Conservation (phyloP, 1,284 basidiomycete genomes). For the Trametes sp. region DNA sequence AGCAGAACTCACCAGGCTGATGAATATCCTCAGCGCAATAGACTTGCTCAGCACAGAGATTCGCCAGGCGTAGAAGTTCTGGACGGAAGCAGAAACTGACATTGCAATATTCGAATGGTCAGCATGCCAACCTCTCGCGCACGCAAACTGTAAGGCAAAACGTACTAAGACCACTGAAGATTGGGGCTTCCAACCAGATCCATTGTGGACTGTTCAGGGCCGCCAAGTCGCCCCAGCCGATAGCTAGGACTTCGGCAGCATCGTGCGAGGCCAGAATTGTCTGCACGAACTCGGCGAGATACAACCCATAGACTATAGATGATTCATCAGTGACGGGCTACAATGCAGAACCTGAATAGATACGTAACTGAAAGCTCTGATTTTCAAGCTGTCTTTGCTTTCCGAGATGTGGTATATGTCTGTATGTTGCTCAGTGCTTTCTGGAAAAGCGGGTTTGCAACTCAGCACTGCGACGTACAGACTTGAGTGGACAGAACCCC, state of each 20-base stretch:
- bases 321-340: not conserved
- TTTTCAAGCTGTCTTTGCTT: not conserved
- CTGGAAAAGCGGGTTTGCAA: no score
- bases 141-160: no score
- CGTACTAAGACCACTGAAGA: conserved; percentile 33
- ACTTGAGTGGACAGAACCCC: conserved; percentile 11
- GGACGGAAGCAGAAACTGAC: conserved; percentile 23
- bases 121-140: not conserved
- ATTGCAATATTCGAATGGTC: not conserved
- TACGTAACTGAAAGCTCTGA: not conserved
- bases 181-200: conserved; percentile 36
- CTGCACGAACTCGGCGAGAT: conserved; percentile 34
- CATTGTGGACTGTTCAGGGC: conserved; percentile 24
- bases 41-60: conserved; percentile 26
- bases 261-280: conserved; percentile 36
- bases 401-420: not conserved
- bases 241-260: conserved; percentile 35
- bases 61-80: conserved; percentile 27
- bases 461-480: not conserved
- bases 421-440: not conserved
- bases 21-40: not conserved
- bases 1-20: conserved; percentile 12
- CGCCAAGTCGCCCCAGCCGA: conserved; percentile 36
- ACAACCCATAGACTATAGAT: conserved; percentile 26
- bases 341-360: no score